Conservation (phyloP, 2,329 filamentous ascomycete genomes). For the Decorospora gaudefroyi region DNA sequence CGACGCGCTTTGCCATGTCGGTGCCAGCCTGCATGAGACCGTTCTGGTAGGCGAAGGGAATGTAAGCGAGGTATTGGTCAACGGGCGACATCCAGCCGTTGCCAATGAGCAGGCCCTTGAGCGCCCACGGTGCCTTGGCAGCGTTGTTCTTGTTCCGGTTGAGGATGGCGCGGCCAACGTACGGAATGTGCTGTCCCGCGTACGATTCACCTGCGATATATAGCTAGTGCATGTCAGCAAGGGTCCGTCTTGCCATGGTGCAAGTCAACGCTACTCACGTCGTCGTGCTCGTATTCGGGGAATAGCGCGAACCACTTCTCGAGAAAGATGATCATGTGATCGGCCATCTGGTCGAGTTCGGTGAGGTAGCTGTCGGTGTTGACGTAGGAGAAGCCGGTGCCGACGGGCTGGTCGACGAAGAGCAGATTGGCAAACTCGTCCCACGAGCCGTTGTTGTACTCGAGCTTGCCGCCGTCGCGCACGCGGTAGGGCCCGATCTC, state of each 20-base stretch:
- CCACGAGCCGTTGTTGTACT: slow-evolving; percentile 93
- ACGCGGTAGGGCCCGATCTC: slow-evolving; percentile 93
- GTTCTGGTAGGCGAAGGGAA: slow-evolving; percentile 78
- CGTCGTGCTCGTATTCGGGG: slow-evolving; percentile 87
- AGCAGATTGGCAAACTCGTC: slow-evolving; percentile 96
- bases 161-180: slow-evolving; percentile 89
- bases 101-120: slow-evolving; percentile 87
- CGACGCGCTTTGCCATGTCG: slow-evolving; percentile 65
- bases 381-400: slow-evolving; percentile 94
- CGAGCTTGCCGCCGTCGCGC: slow-evolving; percentile 70
- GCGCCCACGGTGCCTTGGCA: slow-evolving; percentile 67
- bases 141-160: slow-evolving; percentile 71
- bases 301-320: slow-evolving; percentile 91
- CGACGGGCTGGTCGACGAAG: slow-evolving; percentile 96
- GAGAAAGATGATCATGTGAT: slow-evolving; percentile 84
- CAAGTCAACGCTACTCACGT: slow-evolving; percentile 64
- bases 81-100: slow-evolving; percentile 95
- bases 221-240: slow-evolving; percentile 60
- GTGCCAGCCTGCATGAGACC: slow-evolving; percentile 71
- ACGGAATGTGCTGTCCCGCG: slow-evolving; percentile 94
- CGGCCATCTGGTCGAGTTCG: slow-evolving; percentile 85
- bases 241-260: neutral
- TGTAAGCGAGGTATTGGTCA: slow-evolving; percentile 88
- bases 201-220: slow-evolving; percentile 97
- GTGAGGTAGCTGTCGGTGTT: slow-evolving; percentile 84